Conservation (phyloP, 2,329 filamentous ascomycete species). For the Ceratocystis cacaofunesta region DNA sequence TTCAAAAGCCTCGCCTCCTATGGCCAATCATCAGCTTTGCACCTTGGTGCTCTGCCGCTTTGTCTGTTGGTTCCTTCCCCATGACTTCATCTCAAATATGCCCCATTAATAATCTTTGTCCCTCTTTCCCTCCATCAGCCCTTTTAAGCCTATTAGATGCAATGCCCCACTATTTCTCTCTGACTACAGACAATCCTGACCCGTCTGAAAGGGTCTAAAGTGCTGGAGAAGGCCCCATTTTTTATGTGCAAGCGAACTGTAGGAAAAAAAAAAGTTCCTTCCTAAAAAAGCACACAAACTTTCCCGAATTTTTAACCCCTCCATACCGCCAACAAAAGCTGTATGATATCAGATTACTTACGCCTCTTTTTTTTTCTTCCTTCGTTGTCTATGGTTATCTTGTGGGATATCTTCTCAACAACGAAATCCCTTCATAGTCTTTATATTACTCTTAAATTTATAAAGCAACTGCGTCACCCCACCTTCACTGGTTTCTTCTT, state of each 20-base stretch:
- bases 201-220: neutral
- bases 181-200: neutral
- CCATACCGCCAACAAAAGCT: neutral
- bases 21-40: neutral
- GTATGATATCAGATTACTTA: slow-evolving; percentile 9
- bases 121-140: neutral
- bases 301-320: slow-evolving; percentile 17
- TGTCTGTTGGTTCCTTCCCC: neutral
- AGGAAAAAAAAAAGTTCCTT: slow-evolving; percentile 8
- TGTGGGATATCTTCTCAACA: too few relatives aligned
- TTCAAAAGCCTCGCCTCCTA: neutral
- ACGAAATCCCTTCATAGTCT: neutral
- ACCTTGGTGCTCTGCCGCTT: neutral
- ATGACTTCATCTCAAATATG: neutral
- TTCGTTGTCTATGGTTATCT: too few relatives aligned
- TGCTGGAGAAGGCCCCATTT: neutral
- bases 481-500: neutral
- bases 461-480: neutral
- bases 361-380: neutral
- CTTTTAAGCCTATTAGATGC: neutral
- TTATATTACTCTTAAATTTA: neutral
- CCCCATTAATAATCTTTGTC: neutral
- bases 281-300: slow-evolving; percentile 11
- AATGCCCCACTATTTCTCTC: neutral
- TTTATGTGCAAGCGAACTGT: neutral